Base-by-base conservation (phyloP, 805 yeast genomes). In the Ogataea allantospora region DNA sequence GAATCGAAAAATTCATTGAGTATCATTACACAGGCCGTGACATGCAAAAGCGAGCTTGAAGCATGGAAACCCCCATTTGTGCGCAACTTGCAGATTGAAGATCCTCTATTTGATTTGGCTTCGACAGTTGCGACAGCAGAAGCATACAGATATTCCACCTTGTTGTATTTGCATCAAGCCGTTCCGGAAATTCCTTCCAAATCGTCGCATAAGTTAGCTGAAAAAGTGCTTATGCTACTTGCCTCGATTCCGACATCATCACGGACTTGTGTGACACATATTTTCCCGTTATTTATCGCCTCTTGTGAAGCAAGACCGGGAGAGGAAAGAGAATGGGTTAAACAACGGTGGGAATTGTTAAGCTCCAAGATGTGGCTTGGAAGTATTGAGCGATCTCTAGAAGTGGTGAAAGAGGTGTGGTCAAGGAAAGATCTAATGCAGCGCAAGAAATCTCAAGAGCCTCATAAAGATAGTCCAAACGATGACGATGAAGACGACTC, bases 371-470 rank as follows among this genome's bases (percentile, higher is more conserved):
- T 81, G 66, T 75, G 83, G 78, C 69, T 81, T 34, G 86, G 86
- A 0, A 81, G 79, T 43, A 72, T 80, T 11, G 83, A 78, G 48
- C 61, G 83, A 20, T 78, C 87, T 0, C 63, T 76, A 38, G 86
- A 80, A 47, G 83, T 81, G 8, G 81, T 81, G 23, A 74, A 77
- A 43, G 88, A 81, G 54, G 86, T 80, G 7, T 81, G 88, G 88
- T 62, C 71, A 25, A 58, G 88, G 15, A 77, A 77, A 40, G 83
- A 80, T 50, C 66, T 70, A 16, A 50, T 60, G 40, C 59, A 54
- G 39, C 55, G 58, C 30, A 56, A 61, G 27, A 49, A 45, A 31
- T 43, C 27, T 13, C 52, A 52, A 32, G 46, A 46, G 9, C 12
- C 27, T 17, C 16, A 19, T 17, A 25, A 30, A 30, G 48, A 33